These are phyloP conservation scores for Stephanodiscus triporus DNA, from an alignment of 108 stramenopile species.

Conservation along the genomic window DNA sequence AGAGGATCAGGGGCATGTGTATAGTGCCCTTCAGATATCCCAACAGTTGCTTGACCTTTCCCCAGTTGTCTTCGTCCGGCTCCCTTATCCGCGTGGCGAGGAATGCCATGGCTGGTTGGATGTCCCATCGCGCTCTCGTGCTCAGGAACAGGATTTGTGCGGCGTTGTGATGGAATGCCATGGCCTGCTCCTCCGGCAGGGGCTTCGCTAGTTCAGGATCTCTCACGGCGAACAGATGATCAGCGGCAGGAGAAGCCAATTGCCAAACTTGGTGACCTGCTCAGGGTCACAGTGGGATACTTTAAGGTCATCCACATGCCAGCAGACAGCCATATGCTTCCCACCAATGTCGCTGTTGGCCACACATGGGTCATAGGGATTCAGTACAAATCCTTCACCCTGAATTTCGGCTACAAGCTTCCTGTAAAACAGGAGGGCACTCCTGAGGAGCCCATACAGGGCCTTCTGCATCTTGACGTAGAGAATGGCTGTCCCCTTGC, in stretches of 20 bases:
- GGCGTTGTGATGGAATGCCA: not conserved
- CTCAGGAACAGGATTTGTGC: not conserved
- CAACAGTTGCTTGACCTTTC: no score
- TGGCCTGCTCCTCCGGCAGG: not conserved
- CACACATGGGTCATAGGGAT: not conserved
- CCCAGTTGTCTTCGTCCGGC: not conserved
- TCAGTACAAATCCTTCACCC: no score
- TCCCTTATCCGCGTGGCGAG: not conserved
- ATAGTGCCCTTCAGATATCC: no score
- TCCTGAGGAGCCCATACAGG: no score
- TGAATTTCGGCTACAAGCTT: no score
- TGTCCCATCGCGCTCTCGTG: not conserved
- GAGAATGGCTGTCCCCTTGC: no score
- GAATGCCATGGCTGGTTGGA: constrained; percentile 3
- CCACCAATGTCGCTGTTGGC: not conserved
- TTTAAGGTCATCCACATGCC: constrained; percentile 64
- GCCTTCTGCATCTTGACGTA: no score
- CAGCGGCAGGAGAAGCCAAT: not conserved
- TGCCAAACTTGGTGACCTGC: not conserved
- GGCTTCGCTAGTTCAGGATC: not conserved
- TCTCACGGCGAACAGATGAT: constrained; percentile 1
- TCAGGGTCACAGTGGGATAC: constrained; percentile 29
- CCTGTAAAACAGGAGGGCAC: no score
- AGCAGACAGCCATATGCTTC: not conserved
- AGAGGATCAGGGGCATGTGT: no score